Percentiles rank a stretch among this genome's conserved stretches.
Conservation (phyloP, 192 early-diverging fungal genomes). For the Piromyces sp. region DNA sequence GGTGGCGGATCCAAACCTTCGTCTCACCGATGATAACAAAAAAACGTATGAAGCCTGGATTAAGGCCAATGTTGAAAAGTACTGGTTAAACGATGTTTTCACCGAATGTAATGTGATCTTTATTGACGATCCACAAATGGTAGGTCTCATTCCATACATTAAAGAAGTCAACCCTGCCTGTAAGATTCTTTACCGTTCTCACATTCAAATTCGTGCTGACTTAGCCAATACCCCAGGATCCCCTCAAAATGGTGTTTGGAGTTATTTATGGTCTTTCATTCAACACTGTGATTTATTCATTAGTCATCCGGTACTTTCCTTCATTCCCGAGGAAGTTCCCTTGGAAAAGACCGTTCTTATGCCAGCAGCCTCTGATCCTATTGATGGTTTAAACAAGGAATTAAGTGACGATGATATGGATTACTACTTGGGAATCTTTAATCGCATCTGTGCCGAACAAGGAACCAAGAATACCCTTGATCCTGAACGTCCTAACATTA, state of each 20-base stretch:
- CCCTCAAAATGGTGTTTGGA: constrained; percentile 51
- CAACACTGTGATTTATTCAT: constrained; percentile 57
- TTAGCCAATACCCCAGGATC: constrained; percentile 45
- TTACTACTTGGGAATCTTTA: constrained; percentile 45
- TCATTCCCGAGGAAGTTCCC: constrained; percentile 55
- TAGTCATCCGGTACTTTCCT: constrained; percentile 56
- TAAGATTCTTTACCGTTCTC: constrained; percentile 62
- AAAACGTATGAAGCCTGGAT: constrained; percentile 12
- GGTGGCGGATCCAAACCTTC: constrained; percentile 26
- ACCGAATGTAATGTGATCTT: constrained; percentile 57
- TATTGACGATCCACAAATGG: constrained; percentile 56
- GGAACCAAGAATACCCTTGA: not conserved
- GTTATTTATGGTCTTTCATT: constrained; percentile 58
- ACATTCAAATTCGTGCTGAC: constrained; percentile 58
- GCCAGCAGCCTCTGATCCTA: constrained; percentile 56
- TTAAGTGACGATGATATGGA: constrained; percentile 26
- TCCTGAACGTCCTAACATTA: constrained; percentile 47
- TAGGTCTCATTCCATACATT: constrained; percentile 64
- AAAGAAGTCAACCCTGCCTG: constrained; percentile 44
- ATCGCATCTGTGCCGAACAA: constrained; percentile 55
- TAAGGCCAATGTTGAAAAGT: constrained; percentile 27
- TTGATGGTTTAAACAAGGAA: constrained; percentile 69
- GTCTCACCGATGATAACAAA: constrained; percentile 48
- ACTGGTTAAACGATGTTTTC: constrained; percentile 51
- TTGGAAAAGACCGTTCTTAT: constrained; percentile 39